Evolutionary conservation across 352 stramenopile genomes (phyloP), one percentile per base, ranked within the genome.

Genomic region (Globisporangium viniferum): DNA sequence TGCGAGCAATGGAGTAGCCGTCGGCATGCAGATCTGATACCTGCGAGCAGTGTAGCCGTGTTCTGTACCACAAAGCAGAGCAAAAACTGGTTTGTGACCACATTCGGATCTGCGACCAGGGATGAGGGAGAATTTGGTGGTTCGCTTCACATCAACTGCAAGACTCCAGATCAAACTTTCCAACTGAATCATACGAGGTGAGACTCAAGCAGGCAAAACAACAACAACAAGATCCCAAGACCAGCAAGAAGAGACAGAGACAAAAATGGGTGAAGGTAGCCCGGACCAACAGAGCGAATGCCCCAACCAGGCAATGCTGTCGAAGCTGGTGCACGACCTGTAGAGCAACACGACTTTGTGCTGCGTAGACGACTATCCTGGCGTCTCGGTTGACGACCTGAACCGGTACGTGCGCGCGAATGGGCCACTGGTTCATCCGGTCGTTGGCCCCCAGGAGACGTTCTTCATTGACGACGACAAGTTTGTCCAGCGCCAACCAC

Each of bases 381-480:
- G 68, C 48, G 68, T 73, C 20, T 27, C 46, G 24, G 35, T 39
- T 39, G 35, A 39, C 35, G 35, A 39, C 35, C 35, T 73, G 35
- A 74, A 74, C 67, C 5, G 46, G 59, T 29, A 67, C 61, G 61
- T 73, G 59, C 56, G 68, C 54, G 66, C 51, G 46, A 51, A 67
- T 39, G 51, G 67, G 62, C 67, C 70, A 39, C 48, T 72, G 1
- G 20, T 68, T 1, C 62, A 75, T 61, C 68, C 67, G 5, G 33
- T 62, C 36, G 69, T 77, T 61, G 56, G 67, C 8, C 54, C 72
- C 49, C 70, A 79, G 22, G 58, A 24, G 41, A 54, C 44, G 8
- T 73, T 79, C 33, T 76, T 70, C 64, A 70, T 79, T 49, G 70
- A 76, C 61, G 67, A 77, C 71, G 67, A 64, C 59, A 36, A 24